Percentiles rank a stretch among this genome's conserved stretches.
These are phyloP conservation scores for Tillandsia leiboldiana DNA, from an alignment of 176 grass and related monocot genomes.

Conservation along the genomic window DNA sequence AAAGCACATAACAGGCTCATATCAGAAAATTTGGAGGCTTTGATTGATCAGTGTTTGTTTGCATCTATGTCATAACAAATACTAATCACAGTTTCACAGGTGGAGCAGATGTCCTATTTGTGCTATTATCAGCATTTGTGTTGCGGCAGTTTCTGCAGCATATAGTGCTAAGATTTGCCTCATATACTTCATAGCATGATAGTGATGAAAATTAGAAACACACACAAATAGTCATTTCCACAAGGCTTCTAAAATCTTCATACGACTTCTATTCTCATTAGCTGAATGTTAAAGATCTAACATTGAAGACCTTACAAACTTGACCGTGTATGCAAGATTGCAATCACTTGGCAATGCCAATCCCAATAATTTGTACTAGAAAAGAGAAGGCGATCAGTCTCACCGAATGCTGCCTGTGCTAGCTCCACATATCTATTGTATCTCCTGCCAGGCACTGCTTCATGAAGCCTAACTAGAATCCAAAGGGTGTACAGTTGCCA, in stretches of 20 bases:
- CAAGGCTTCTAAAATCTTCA: too few species aligned
- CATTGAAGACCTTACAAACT: too few species aligned
- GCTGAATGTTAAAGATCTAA: too few species aligned
- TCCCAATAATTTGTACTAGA: neutral
- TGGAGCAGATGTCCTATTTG: neutral
- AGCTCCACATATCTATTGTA: conserved; percentile 98
- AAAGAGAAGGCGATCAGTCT: conserved; percentile 22
- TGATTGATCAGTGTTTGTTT: neutral
- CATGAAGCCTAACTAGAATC: conserved; percentile 93
- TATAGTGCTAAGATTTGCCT: neutral
- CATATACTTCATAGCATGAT: neutral
- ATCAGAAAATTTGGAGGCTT: neutral
- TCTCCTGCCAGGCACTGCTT: conserved; percentile 87
- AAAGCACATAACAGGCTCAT: neutral
- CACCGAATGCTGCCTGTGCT: conserved; percentile 94
- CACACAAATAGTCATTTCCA: too few species aligned
- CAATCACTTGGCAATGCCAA: neutral
- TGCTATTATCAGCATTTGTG: neutral
- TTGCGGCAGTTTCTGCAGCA: neutral
- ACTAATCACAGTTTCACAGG: neutral
- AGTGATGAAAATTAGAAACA: too few species aligned
- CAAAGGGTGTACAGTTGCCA: conserved; percentile 98
- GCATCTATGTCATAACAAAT: neutral
- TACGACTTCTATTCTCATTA: too few species aligned
- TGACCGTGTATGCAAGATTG: neutral